phyloP scores from a whole-genome alignment of 2,329 filamentous ascomycete genomes.

The Neofusicoccum laricinum region DNA sequence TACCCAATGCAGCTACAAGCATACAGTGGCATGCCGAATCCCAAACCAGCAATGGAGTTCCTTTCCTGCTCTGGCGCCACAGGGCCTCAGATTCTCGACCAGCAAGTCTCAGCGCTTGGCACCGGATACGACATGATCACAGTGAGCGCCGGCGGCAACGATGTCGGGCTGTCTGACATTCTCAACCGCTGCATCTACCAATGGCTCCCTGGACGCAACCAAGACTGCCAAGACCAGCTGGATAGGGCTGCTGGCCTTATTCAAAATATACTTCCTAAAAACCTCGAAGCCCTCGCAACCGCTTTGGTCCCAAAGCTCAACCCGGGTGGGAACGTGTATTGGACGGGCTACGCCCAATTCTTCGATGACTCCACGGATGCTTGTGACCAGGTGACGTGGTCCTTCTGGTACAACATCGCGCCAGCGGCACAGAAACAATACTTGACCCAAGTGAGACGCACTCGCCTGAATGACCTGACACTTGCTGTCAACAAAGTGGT shows the following conservation, averaged over 20 bases:
- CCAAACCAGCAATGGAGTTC: not conserved
- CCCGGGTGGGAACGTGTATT: not conserved
- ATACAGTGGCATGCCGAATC: not conserved
- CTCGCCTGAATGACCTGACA: slow-evolving; percentile 10
- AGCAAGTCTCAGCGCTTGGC: not conserved
- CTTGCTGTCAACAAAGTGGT: not conserved
- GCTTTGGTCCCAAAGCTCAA: not conserved
- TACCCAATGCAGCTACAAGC: not conserved
- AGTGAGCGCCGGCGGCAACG: not conserved
- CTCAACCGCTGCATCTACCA: slow-evolving; percentile 6
- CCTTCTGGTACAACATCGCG: not conserved
- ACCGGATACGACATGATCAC: not conserved
- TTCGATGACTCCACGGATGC: not conserved
- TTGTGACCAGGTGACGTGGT: slow-evolving; percentile 3
- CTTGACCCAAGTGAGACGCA: not conserved
- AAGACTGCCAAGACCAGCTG: not conserved
- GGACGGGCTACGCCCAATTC: not conserved
- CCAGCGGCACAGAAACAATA: not conserved
- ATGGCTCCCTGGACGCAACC: not conserved
- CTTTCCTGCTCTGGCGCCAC: slow-evolving; percentile 1
- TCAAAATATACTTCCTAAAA: not conserved
- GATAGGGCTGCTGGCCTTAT: not conserved
- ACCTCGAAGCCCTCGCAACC: not conserved
- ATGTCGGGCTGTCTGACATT: not conserved
- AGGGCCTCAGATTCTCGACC: not conserved